A percentile compares a stretch with the other conserved stretches of the same genome.
Conservation (phyloP, 495 filamentous ascomycete genomes). For the Trichoderma asperelloides region DNA sequence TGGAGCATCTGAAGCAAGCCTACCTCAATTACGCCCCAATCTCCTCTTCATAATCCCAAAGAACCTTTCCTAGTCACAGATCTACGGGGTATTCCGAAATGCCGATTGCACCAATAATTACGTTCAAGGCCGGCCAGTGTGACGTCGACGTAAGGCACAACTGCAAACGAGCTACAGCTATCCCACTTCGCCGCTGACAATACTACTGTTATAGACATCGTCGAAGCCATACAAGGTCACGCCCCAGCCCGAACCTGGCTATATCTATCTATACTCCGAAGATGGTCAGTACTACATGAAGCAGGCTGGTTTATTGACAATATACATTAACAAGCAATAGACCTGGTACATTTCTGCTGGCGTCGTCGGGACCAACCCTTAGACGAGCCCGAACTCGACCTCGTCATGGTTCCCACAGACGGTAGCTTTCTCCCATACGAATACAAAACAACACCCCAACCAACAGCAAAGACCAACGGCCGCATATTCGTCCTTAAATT, state of each 20-base stretch:
- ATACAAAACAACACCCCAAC: conserved; percentile 33
- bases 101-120: conserved; percentile 80
- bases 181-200: conserved; percentile 25
- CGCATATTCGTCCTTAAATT: conserved; percentile 94
- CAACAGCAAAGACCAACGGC: conserved; percentile 65
- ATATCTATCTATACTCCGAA: conserved; percentile 88
- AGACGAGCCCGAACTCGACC: conserved; percentile 65
- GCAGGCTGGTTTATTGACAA: not conserved
- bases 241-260: conserved; percentile 63
- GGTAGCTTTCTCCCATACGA: conserved; percentile 76
- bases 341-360: conserved; percentile 96
- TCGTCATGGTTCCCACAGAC: conserved; percentile 87
- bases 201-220: conserved; percentile 35
- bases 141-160: conserved; percentile 62
- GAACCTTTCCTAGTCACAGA: not conserved
- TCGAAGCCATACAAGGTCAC: conserved; percentile 56
- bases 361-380: conserved; percentile 46
- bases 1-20: conserved; percentile 11
- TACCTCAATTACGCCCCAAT: not conserved
- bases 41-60: not conserved
- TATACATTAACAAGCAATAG: conserved; percentile 25
- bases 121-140: conserved; percentile 94
- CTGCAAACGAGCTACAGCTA: conserved; percentile 1
- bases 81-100: conserved; percentile 32
- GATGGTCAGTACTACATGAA: conserved; percentile 50